These are phyloP conservation scores for Cladophialophora immunda DNA, from an alignment of 2,329 filamentous ascomycete species.

Conservation along the genomic window DNA sequence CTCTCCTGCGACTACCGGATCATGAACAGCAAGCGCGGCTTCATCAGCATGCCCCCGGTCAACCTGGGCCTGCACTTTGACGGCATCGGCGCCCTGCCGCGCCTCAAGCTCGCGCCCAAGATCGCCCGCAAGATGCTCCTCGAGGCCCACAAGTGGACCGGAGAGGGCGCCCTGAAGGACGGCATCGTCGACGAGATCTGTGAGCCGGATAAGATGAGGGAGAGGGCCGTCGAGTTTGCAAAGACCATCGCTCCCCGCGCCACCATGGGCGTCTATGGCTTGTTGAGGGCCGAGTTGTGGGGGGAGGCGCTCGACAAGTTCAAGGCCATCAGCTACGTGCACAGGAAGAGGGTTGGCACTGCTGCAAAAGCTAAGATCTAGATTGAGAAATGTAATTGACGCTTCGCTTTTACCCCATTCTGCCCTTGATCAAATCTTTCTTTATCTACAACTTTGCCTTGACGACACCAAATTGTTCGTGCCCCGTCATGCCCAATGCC, in stretches of 20 bases:
- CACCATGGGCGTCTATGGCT: conserved; percentile 57
- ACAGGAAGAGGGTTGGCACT: conserved; percentile 54
- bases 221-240: conserved; percentile 56
- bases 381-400: conserved; percentile 23
- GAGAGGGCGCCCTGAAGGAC: conserved; percentile 59
- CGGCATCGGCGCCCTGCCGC: conserved; percentile 62
- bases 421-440: background rate
- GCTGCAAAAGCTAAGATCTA: conserved; percentile 60
- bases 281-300: conserved; percentile 62
- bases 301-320: conserved; percentile 63
- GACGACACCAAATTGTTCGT: conserved; percentile 30
- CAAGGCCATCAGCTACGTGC: conserved; percentile 62
- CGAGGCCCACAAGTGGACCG: conserved; percentile 65
- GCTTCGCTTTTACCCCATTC: conserved; percentile 5
- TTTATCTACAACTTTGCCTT: conserved; percentile 34
- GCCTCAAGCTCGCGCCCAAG: conserved; percentile 60
- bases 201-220: conserved; percentile 59
- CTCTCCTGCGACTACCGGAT: conserved; percentile 58
- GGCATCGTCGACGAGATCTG: conserved; percentile 64
- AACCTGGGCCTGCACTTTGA: conserved; percentile 65
- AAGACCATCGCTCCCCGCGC: conserved; percentile 51
- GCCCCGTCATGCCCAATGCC: conserved; percentile 34
- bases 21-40: conserved; percentile 58
- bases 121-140: conserved; percentile 65
- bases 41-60: conserved; percentile 62